phyloP scores from a whole-genome alignment of 2,329 filamentous ascomycete genomes.

The Phaeophleospora eucalypticola region DNA sequence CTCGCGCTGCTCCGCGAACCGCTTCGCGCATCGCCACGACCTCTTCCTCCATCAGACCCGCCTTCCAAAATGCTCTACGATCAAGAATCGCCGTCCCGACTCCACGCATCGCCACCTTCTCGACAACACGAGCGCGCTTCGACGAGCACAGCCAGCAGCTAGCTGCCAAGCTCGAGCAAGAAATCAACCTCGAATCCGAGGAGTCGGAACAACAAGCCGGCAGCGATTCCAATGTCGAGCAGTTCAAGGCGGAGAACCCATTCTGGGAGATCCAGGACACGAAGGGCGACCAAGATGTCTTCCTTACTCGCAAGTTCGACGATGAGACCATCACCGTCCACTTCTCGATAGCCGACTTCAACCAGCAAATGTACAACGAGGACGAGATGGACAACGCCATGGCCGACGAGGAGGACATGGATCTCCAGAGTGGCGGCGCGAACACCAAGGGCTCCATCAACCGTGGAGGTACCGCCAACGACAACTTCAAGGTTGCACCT shows the following conservation, averaged over 20 bases:
- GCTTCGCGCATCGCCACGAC: slow-evolving; percentile 40
- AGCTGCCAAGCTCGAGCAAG: slow-evolving; percentile 76
- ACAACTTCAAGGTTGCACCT: slow-evolving; percentile 52
- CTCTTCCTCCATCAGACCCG: slow-evolving; percentile 35
- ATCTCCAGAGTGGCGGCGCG: slow-evolving; percentile 52
- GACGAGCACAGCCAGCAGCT: slow-evolving; percentile 69
- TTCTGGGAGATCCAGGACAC: slow-evolving; percentile 72
- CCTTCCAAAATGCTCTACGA: slow-evolving; percentile 16
- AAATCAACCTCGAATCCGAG: slow-evolving; percentile 78
- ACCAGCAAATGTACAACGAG: slow-evolving; percentile 54
- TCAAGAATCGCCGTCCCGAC: slow-evolving; percentile 18
- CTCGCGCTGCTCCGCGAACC: slow-evolving; percentile 43
- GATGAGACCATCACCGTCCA: slow-evolving; percentile 82
- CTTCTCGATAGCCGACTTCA: slow-evolving; percentile 81
- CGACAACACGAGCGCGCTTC: slow-evolving; percentile 37
- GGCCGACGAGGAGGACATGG: slow-evolving; percentile 50
- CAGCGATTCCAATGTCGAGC: slow-evolving; percentile 61
- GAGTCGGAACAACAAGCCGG: slow-evolving; percentile 57
- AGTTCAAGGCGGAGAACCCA: slow-evolving; percentile 75
- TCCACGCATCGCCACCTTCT: slow-evolving; percentile 37
- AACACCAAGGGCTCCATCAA: slow-evolving; percentile 56
- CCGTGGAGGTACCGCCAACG: slow-evolving; percentile 47
- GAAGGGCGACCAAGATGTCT: slow-evolving; percentile 80
- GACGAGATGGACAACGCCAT: slow-evolving; percentile 29
- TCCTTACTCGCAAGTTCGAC: slow-evolving; percentile 75